A percentile compares a stretch with the other conserved stretches of the same genome.
phyloP scores from a whole-genome alignment of 495 filamentous ascomycete species.

The Mytilinidion resinicola region DNA sequence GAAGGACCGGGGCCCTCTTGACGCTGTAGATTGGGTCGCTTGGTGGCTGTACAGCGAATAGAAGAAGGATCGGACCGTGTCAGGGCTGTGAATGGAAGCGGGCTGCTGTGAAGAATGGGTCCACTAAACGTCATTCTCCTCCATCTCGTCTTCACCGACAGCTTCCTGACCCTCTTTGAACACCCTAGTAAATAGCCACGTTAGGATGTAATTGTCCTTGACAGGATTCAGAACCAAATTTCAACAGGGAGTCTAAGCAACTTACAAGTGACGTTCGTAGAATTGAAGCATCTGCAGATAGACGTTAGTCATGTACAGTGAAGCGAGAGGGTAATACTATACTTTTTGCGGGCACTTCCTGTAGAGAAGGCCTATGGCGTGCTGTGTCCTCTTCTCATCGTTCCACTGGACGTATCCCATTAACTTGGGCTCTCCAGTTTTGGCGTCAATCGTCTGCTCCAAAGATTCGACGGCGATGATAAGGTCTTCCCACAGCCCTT shows the following conservation, averaged over 20 bases:
- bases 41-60: too few relatives aligned
- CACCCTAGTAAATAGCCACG: neutral
- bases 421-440: slow-evolving; percentile 36
- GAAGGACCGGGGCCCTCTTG: too few relatives aligned
- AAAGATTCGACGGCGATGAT: slow-evolving; percentile 53
- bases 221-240: neutral
- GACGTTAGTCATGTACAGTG: neutral
- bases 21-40: too few relatives aligned
- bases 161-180: neutral
- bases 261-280: slow-evolving; percentile 40
- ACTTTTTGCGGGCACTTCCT: slow-evolving; percentile 41
- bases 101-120: neutral
- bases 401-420: slow-evolving; percentile 54
- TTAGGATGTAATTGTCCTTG: too few relatives aligned
- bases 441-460: slow-evolving; percentile 33
- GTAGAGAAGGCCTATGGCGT: slow-evolving; percentile 31
- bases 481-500: slow-evolving; percentile 53
- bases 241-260: neutral
- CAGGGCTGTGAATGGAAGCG: neutral
- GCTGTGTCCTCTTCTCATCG: slow-evolving; percentile 38
- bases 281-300: slow-evolving; percentile 32
- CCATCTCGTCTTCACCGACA: neutral
- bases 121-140: too few relatives aligned
- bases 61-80: neutral
- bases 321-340: neutral